These are phyloP conservation scores for Torulaspora globosa DNA, from an alignment of 1,139 yeast genomes.

Conservation along the genomic window DNA sequence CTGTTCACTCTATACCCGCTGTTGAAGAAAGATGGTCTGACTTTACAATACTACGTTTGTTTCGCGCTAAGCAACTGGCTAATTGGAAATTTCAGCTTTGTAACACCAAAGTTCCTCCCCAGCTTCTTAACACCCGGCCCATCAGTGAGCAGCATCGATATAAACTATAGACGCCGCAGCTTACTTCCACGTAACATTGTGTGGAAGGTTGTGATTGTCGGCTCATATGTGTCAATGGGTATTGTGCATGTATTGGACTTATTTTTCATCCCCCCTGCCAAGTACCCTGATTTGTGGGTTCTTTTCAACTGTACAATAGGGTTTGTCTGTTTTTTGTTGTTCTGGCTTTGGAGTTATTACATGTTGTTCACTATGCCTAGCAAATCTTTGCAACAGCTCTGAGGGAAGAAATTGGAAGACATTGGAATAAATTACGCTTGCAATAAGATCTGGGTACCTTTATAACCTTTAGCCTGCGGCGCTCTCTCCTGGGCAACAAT, in stretches of 20 bases:
- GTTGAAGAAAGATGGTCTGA: constrained; percentile 67
- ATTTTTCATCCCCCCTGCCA: constrained; percentile 48
- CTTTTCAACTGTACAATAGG: constrained; percentile 68
- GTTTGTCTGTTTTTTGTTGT: constrained; percentile 67
- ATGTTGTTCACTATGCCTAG: constrained; percentile 42
- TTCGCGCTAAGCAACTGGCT: constrained; percentile 77
- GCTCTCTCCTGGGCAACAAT: neutral
- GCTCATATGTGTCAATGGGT: constrained; percentile 56
- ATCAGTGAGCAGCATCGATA: constrained; percentile 36
- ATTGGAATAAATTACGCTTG: no score
- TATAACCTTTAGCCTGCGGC: neutral
- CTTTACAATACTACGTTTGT: constrained; percentile 64
- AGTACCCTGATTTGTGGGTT: constrained; percentile 83
- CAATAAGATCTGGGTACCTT: neutral
- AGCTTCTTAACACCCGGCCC: constrained; percentile 44
- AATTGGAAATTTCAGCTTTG: constrained; percentile 53
- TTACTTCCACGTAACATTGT: constrained; percentile 49
- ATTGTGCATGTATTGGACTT: constrained; percentile 54
- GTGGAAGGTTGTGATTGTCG: constrained; percentile 54
- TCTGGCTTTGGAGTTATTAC: constrained; percentile 73
- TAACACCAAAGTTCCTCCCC: constrained; percentile 43
- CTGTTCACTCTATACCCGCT: constrained; percentile 86
- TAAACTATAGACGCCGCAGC: constrained; percentile 40
- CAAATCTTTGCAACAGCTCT: constrained; percentile 27
- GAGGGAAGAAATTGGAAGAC: neutral